Evolutionary conservation across 176 grass and related monocot genomes (phyloP), one percentile per base, ranked within the genome.

Genomic region (Musa troglodytarum): DNA sequence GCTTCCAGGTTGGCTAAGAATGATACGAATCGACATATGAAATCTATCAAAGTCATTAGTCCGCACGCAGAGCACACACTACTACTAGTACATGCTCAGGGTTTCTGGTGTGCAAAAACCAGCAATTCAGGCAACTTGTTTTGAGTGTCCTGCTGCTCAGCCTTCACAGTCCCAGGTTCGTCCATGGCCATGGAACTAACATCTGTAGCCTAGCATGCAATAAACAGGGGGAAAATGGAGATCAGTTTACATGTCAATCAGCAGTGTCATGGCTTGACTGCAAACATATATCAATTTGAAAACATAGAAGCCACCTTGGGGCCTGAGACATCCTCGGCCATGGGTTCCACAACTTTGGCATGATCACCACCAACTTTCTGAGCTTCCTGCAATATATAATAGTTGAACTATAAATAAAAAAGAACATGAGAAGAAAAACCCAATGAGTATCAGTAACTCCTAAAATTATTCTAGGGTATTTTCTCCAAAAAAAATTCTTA

Each of bases 101-200:
- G 62, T 68, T 85, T 89, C 29, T 82, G 79, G 69, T 80, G 82
- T 16, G 58, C 76, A 49, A 74, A 58, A 64, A 25, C 11, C 10
- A 74, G 2, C 34, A 68, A 62, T 29, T 83, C 79, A 0, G 74
- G 50, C 54, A 81, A 69, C 58, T 89, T 87, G 55, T 49, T 82
- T 65, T 80, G 77, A 80, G 76, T 83, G 50, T 75, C 77, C 43
- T 63, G 54, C 73, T 89, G 54, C 73, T 92, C 87, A 49, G 29
- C 53, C 80, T 76, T 92, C 53, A 79, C 29, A 16, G 34, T 89
- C 59, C 70, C 77, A 73, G 84, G 80, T 59, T 83, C 74, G 20
- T 89, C 86, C 0, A 92, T 8, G 8, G 69, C 78, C 84, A 92
- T 87, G 10, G 59, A 65, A 83, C 50, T 87, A 13, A 72, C 43